Conservation (phyloP, 441 rosid genomes). For the Metrosideros polymorpha region DNA sequence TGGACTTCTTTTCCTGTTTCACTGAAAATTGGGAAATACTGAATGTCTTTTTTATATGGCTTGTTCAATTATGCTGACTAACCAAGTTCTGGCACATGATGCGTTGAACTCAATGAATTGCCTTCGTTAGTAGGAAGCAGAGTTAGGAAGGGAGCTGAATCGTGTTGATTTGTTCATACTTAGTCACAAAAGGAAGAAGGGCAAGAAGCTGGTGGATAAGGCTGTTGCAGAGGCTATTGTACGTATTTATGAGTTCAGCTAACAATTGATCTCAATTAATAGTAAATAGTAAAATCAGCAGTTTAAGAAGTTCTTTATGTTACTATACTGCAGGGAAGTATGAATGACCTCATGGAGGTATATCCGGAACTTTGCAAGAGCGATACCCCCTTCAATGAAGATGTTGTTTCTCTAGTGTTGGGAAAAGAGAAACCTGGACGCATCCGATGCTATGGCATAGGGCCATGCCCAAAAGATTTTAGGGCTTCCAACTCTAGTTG, state of each 20-base stretch:
- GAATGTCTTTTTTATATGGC: background rate
- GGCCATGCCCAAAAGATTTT: background rate
- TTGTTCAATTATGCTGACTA: background rate
- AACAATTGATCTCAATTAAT: background rate
- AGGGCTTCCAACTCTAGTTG: background rate
- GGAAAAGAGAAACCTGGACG: background rate
- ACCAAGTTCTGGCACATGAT: background rate
- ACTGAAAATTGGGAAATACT: background rate
- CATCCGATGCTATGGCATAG: background rate
- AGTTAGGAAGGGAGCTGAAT: background rate
- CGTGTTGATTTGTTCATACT: background rate
- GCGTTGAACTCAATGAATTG: background rate
- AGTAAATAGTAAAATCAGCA: background rate
- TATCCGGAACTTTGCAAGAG: background rate
- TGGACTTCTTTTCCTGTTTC: background rate
- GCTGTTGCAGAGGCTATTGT: background rate
- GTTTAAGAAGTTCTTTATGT: background rate
- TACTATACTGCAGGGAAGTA: background rate
- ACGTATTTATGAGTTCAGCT: background rate
- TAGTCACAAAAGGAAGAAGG: background rate
- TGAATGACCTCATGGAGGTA: background rate
- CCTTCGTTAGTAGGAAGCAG: background rate
- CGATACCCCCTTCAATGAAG: background rate
- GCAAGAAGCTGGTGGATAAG: background rate
- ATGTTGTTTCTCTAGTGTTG: background rate